Base-by-base conservation (phyloP, 371 early-diverging fungal genomes). In the Smittium mucronatum region DNA sequence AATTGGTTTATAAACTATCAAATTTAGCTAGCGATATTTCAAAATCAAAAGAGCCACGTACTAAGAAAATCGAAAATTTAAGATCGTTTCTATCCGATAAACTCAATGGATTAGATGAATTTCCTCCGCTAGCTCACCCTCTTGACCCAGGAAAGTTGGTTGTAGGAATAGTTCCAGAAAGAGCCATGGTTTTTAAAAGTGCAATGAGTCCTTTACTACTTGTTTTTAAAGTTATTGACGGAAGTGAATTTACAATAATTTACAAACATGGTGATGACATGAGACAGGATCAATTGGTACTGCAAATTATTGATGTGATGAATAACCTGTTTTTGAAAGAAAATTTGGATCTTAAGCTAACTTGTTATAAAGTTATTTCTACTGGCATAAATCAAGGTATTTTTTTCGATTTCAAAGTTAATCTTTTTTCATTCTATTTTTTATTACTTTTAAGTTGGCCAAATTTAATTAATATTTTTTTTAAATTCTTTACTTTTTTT, bases 211-310 rank as follows among this genome's bases (percentile, higher is more conserved):
- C 97, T 0, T 76, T 98, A 58, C 80, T 86, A 25, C 74, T 97
- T 8, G 88, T 86, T 15, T 98, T 98, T 72, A 75, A 83, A 2
- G 88, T 89, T 30, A 32, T 72, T 60, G 93, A 94, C 74, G 89
- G 87, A 15, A 75, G 78, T 28, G 89, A 91, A 76, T 94, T 94
- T 72, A 88, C 89, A 1, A 85, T 93, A 11, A 95, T 98, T 1
- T 96, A 94, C 84, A 98, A 98, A 76, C 82, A 86, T 0, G 98
- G 98, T 2, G 98, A 98, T 76, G 98, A 98, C 73, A 78, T 98
- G 77, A 80, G 97, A 33, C 98, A 98, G 81, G 98, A 98, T 81
- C 97, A 97, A 76, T 82, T 98, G 31, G 94, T 95, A 2, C 90
- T 98, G 57, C 97, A 97, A 76, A 88, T 97, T 65, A 93, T 97